Evolutionary conservation across 176 grass and related monocot species (phyloP), one percentile per base, ranked within the genome.

Genomic region (Ensete glaucum): DNA sequence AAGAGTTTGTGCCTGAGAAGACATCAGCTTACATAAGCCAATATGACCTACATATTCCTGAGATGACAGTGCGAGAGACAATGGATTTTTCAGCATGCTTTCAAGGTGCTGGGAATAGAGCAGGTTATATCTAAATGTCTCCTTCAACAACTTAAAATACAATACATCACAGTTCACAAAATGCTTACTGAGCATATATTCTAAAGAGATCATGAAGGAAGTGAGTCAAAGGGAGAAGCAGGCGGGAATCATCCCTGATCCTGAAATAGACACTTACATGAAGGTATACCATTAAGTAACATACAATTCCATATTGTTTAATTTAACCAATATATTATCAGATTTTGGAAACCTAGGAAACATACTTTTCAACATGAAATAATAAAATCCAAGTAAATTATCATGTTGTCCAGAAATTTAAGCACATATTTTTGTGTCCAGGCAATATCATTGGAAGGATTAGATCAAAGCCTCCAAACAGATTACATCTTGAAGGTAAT

Each of bases 401-500:
- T 79, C 23, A 54, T 77, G 11, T n/a, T 70, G 49, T 43, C 14
- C 16, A 14, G n/a, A 12, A 50, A 20, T 63, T 29, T 76, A 56
- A 76, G 2, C 26, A 51, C 20, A 57, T 5, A 79, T 50, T 54
- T 74, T 51, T 71, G 11, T 79, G 70, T 71, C 25, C 55, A 95
- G 88, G 88, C 88, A 22, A 80, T 86, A 72, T 96, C 83, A 8
- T 52, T 83, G 58, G 83, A 91, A 54, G 92, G 92, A 29, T 81
- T 96, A 85, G 79, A 87, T 75, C 83, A 77, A 83, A 91, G 84
- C 69, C 77, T 91, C 48, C 88, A 96, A 78, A 96, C 92, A 55
- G 88, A 96, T 63, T 96, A 96, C 74, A 83, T 96, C 58, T 78
- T 96, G 86, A 96, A 96, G 86, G 92, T 96, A 85, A 67, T 52